Base-by-base conservation (phyloP, 208 protist species). In the Angomonas deanei region DNA sequence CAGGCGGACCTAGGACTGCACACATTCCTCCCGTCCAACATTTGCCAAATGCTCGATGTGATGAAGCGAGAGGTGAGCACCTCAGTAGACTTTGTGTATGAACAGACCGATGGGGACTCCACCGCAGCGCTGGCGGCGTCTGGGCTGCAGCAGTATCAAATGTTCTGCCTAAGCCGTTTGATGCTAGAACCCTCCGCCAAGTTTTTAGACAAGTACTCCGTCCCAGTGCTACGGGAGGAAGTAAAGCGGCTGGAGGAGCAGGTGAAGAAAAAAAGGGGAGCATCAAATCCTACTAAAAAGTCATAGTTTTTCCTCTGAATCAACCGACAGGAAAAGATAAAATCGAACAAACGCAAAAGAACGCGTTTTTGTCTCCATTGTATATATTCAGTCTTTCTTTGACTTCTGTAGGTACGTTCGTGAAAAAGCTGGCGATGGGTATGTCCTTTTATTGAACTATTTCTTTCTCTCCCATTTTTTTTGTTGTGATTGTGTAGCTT, bases 181-280 rank as follows among this genome's bases (percentile, higher is more conserved):
- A 61, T 84, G 10, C 61, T 67, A 11, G 69, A 84, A 36, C 78
- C 78, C 3, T 56, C 70, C 1, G 34, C 70, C 4, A 60, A 59
- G 28, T 53, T 77, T 23, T 31, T 86, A 55, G 28, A 70, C 15
- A 34, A 49, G 58, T 70, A 39, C 39, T 67, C 75, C 17, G 70
- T 86, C 49, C 54, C 66, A 1, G 1, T 57, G 3, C 34, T 91
- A 32, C 64, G 75, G 27, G 62, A 34, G 2, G 71, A 85, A 66
- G 80, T 91, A 36, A 53, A 71, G 38, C 66, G 66, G 17, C 66
- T 86, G n/a, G 78, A 87, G 47, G 46, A 47, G 36, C 57, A 56
- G 52, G n/a, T 85, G 49, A 54, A 19, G 11, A 42, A 42, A 42
- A 8, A 42, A 42, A 42, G n/a, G n/a, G n/a, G n/a, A n/a, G n/a